Evolutionary conservation across 2,329 filamentous ascomycete genomes (phyloP), one percentile per base, ranked within the genome.

Genomic region (Phoma sp.): DNA sequence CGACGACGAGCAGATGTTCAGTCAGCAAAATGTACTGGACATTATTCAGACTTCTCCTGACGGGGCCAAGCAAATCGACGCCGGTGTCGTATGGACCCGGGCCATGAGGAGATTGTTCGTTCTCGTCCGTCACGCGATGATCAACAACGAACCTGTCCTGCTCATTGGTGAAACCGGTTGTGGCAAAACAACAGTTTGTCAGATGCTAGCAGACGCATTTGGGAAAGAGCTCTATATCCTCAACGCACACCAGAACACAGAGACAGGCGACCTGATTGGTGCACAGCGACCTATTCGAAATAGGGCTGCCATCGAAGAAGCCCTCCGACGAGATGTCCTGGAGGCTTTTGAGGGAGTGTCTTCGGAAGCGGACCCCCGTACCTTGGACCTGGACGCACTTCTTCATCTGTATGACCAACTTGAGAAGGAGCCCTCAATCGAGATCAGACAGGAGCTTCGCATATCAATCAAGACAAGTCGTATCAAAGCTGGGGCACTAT

Each of bases 171-270:
- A 99, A 72, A 99, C 95, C 14, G 95, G 95, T 5, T 98, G 93
- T 68, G 95, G 96, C 57, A 99, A 99, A 78, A 99, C 95, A 0
- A 97, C 93, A 2, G 90, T 99, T 6, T 96, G 91, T 63, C 95
- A 99, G 72, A 83, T 96, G 70, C 83, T 98, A 47, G 92, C 95
- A 3, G 89, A 96, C 67, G 89, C 90, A 4, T 83, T 91, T 58
- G 80, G 82, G 13, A 91, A 89, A 66, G 80, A 90, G 59, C 79
- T 99, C 35, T 87, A 93, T 62, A 95, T 93, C 64, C 89, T 99
- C 68, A 99, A 99, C 70, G 95, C 96, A 2, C 96, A 99, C 75
- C 93, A 98, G 64, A 99, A 99, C 62, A 93, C 95, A 0, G 96
- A 99, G 73, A 98, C 96, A 0, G 93, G 95, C 13, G 95, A 99